Evolutionary conservation across 2,329 filamentous ascomycete genomes (phyloP).

Genomic region (Coniella vitis): DNA sequence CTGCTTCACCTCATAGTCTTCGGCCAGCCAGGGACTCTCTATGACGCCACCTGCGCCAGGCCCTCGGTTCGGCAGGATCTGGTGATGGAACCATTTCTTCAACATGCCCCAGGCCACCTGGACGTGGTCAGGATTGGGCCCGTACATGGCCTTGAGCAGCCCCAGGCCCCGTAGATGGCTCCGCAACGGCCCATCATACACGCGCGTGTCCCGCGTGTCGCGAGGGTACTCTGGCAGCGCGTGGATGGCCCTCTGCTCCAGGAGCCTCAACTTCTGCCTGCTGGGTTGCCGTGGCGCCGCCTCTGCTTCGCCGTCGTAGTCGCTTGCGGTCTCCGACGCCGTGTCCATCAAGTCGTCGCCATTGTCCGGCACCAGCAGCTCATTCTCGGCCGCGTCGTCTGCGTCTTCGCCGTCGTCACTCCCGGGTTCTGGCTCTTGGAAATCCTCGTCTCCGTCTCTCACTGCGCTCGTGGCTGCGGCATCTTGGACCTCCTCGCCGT

Average conservation of each 20-base stretch:
- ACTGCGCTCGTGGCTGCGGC: slow-evolving; percentile 1
- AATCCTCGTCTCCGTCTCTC: neutral
- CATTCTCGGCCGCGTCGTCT: neutral
- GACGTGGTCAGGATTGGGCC: slow-evolving; percentile 30
- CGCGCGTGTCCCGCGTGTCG: slow-evolving; percentile 25
- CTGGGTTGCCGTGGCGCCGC: neutral
- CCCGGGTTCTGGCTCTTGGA: neutral
- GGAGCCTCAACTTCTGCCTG: slow-evolving; percentile 7
- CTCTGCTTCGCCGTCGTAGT: neutral
- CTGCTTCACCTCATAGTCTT: slow-evolving; percentile 28
- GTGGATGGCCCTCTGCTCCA: slow-evolving; percentile 16
- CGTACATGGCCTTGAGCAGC: slow-evolving; percentile 36
- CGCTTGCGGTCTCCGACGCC: neutral
- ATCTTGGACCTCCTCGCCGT: slow-evolving; percentile 6
- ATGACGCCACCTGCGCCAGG: slow-evolving; percentile 24
- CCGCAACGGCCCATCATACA: slow-evolving; percentile 32
- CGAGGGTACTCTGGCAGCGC: slow-evolving; percentile 28
- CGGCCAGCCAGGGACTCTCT: slow-evolving; percentile 34
- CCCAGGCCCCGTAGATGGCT: slow-evolving; percentile 28
- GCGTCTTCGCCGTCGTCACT: neutral
- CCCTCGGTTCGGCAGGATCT: slow-evolving; percentile 32
- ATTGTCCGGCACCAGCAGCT: neutral
- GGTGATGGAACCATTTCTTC: slow-evolving; percentile 34
- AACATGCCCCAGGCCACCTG: slow-evolving; percentile 31
- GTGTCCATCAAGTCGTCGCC: neutral